Evolutionary conservation across 2,329 filamentous ascomycete genomes (phyloP), one percentile per base, ranked within the genome.

Genomic region (Drechslerella dactyloides): DNA sequence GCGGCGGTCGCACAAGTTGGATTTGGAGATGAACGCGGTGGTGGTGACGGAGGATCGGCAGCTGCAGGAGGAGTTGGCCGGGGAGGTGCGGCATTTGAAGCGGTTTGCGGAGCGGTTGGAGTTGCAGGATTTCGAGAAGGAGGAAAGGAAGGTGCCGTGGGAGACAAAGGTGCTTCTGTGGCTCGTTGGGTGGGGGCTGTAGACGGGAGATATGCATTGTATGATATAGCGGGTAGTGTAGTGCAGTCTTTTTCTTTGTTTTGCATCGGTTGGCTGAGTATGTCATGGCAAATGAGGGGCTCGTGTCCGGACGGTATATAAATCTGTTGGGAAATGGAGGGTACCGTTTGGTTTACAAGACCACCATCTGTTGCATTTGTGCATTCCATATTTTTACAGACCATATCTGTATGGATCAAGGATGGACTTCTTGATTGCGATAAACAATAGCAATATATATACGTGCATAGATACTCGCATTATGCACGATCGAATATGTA

Each of bases 1-100:
- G 0, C 93, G 94, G 79, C 84, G 94, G 52, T 96, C 91, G 78
- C 97, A 99, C 80, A 89, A 89, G 44, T 85, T 97, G 46, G 94
- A 99, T 80, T 84, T 99, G 1, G 94, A 99, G 79, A 90, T 89
- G 0, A 94, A 96, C 35, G 90, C 90, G 0, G 80, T 97, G 66
- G 89, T 99, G 27, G 86, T 97, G 2, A 99, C 94, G 0, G 83
- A 83, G 21, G 89, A 97, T 77, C 82, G 88, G 23, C 84, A 82
- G 0, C 80, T 99, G 75, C 90, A 91, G 79, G 81, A 81, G 66
- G 84, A 87, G 58, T 81, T 97, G n/a, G 89, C 85, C 6, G 86
- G 90, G 56, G 94, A 99, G 80, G 89, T 93, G 78, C 82, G 84
- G 65, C 91, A 90, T 86, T 80, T 99, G 74, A 88, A 92, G 78